A percentile compares a stretch with the other conserved stretches of the same genome.
phyloP scores from a whole-genome alignment of 2,329 filamentous ascomycete species.

The Fusarium duplospermum region DNA sequence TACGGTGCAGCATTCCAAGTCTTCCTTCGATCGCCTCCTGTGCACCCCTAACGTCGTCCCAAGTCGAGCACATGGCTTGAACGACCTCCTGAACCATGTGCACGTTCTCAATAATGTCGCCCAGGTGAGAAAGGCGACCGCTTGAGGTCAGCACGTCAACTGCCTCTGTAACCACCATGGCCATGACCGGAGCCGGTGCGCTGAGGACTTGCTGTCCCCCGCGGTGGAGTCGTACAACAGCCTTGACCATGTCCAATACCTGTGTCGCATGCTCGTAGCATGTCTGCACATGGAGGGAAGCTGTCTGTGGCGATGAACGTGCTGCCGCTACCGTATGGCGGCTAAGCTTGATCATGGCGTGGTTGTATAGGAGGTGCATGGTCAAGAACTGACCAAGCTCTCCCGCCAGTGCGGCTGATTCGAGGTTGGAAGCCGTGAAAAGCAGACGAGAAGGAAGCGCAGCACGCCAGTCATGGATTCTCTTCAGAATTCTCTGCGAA shows the following conservation, averaged over 20 bases:
- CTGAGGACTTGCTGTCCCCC: conserved; percentile 46
- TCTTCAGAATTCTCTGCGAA: conserved; percentile 61
- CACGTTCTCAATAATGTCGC: conserved; percentile 65
- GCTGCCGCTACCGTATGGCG: conserved; percentile 63
- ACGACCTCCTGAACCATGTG: conserved; percentile 64
- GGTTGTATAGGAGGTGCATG: conserved; percentile 75
- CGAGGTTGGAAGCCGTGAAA: conserved; percentile 68
- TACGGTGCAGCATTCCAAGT: conserved; percentile 48
- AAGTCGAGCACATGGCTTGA: conserved; percentile 66
- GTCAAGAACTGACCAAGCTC: conserved; percentile 69
- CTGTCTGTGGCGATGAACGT: conserved; percentile 53
- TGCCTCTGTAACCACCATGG: conserved; percentile 71
- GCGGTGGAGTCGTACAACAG: conserved; percentile 53
- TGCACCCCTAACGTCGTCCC: conserved; percentile 68
- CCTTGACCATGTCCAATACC: conserved; percentile 61
- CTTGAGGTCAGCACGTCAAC: conserved; percentile 74
- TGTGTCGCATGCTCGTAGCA: conserved; percentile 64
- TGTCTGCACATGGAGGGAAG: conserved; percentile 59
- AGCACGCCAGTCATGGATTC: conserved; percentile 68
- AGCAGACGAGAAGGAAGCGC: conserved; percentile 66
- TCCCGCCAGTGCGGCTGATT: conserved; percentile 64
- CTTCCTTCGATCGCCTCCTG: conserved; percentile 58
- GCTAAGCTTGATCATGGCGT: conserved; percentile 72
- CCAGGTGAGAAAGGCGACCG: conserved; percentile 63
- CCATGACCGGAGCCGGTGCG: conserved; percentile 70